phyloP scores from a whole-genome alignment of 1,284 basidiomycete genomes.

The Fomitopsis schrenkii region DNA sequence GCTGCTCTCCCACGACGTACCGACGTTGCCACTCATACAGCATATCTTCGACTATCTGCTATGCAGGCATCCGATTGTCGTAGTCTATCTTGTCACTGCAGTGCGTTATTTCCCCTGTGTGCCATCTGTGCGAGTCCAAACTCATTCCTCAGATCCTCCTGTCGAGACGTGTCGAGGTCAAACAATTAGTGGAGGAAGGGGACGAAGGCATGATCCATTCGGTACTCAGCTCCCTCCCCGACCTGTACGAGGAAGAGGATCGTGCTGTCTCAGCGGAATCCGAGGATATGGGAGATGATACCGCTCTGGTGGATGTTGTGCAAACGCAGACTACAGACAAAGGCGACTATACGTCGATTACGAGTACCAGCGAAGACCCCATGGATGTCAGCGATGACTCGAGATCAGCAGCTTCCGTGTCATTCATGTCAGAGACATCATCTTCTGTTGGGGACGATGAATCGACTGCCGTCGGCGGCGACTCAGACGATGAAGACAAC shows the following conservation, averaged over 20 bases:
- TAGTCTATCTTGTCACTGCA: constrained; percentile 80
- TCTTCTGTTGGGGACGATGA: neutral
- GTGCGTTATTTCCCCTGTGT: constrained; percentile 41
- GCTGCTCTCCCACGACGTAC: constrained; percentile 87
- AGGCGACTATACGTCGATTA: neutral
- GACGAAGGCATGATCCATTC: constrained; percentile 88
- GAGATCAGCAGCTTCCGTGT: neutral
- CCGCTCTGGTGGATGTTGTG: neutral
- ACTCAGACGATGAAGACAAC: neutral
- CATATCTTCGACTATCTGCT: constrained; percentile 88
- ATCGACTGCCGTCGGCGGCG: neutral
- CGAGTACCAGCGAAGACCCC: neutral
- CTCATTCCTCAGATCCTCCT: constrained; percentile 50
- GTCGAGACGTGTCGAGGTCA: constrained; percentile 55
- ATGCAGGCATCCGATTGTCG: constrained; percentile 73
- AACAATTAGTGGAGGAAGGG: constrained; percentile 51
- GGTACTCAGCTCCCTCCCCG: constrained; percentile 68
- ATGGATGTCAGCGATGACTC: neutral
- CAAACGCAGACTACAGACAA: too few relatives aligned
- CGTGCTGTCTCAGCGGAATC: neutral
- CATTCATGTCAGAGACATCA: neutral
- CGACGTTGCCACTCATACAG: constrained; percentile 80
- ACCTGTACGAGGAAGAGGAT: constrained; percentile 45
- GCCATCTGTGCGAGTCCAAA: neutral
- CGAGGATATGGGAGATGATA: neutral